phyloP scores from a whole-genome alignment of 805 yeast genomes.

The Sugiyamaella chiloensis region DNA sequence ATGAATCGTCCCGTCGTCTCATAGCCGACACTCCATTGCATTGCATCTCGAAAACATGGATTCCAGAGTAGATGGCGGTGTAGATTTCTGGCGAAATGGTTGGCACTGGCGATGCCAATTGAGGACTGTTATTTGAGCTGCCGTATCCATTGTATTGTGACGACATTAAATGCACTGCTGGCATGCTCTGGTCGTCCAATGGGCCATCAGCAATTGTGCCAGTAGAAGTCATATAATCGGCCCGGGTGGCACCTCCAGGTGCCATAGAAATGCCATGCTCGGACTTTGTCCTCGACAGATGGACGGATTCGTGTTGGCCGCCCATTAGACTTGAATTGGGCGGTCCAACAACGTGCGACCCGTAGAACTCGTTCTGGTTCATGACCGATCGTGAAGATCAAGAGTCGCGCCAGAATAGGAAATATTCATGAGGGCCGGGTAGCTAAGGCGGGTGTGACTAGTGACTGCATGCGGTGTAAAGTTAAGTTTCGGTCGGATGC shows the following conservation, averaged over 20 bases:
- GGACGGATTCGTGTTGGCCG: background rate
- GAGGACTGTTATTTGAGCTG: slow-evolving; percentile 10
- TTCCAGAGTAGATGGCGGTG: slow-evolving; percentile 61
- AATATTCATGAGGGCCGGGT: slow-evolving; percentile 5
- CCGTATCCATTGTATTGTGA: background rate
- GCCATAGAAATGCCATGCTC: background rate
- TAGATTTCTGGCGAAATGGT: slow-evolving; percentile 34
- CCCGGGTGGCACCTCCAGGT: background rate
- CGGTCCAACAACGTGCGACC: slow-evolving; percentile 2
- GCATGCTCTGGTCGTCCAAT: background rate
- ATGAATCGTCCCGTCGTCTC: slow-evolving; percentile 61
- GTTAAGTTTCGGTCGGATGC: too few relatives aligned
- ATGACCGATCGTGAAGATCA: background rate
- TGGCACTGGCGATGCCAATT: slow-evolving; percentile 2
- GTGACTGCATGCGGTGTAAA: too few relatives aligned
- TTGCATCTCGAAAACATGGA: slow-evolving; percentile 58
- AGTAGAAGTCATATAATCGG: slow-evolving; percentile 10
- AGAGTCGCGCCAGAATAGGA: slow-evolving; percentile 1
- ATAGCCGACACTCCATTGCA: slow-evolving; percentile 61
- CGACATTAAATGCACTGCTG: background rate
- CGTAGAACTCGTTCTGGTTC: slow-evolving; percentile 7
- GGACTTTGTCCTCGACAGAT: background rate
- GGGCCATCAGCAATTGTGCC: slow-evolving; percentile 6
- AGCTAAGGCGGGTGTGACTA: background rate
- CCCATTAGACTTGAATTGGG: background rate